Conservation (phyloP, 495 filamentous ascomycete species). For the Aspergillus bertholletiae region DNA sequence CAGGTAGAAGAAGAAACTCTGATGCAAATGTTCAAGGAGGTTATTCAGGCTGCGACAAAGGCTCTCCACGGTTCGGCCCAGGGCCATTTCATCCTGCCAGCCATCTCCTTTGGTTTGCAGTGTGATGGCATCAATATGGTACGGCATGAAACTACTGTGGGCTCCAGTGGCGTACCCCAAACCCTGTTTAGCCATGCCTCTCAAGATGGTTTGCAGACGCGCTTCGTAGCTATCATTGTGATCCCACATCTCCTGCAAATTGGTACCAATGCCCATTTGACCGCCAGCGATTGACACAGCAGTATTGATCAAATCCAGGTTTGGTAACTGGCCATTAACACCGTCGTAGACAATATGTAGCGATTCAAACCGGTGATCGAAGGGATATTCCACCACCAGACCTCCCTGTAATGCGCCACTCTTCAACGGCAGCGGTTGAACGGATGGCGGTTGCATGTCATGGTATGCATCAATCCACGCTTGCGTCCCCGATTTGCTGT, state of each 20-base stretch:
- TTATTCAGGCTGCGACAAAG: constrained; percentile 92
- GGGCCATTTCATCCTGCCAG: constrained; percentile 95
- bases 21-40: constrained; percentile 91
- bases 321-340: constrained; percentile 92
- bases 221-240: constrained; percentile 80
- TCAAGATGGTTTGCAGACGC: constrained; percentile 82
- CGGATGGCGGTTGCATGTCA: constrained; percentile 67
- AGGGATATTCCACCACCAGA: constrained; percentile 88
- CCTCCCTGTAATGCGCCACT: constrained; percentile 91
- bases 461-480: constrained; percentile 99
- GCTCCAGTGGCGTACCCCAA: constrained; percentile 87
- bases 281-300: constrained; percentile 82
- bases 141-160: constrained; percentile 94
- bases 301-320: constrained; percentile 93
- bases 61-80: constrained; percentile 86
- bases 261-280: constrained; percentile 85
- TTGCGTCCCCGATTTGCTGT: constrained; percentile 87
- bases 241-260: constrained; percentile 80
- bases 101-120: constrained; percentile 85
- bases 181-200: constrained; percentile 90
- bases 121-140: constrained; percentile 95
- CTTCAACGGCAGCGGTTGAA: constrained; percentile 82
- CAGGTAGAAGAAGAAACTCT: constrained; percentile 99
- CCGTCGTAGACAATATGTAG: constrained; percentile 94
- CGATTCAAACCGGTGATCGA: constrained; percentile 75